Evolutionary conservation across 495 filamentous ascomycete species (phyloP).

Genomic region (Trichoderma asperelloides): DNA sequence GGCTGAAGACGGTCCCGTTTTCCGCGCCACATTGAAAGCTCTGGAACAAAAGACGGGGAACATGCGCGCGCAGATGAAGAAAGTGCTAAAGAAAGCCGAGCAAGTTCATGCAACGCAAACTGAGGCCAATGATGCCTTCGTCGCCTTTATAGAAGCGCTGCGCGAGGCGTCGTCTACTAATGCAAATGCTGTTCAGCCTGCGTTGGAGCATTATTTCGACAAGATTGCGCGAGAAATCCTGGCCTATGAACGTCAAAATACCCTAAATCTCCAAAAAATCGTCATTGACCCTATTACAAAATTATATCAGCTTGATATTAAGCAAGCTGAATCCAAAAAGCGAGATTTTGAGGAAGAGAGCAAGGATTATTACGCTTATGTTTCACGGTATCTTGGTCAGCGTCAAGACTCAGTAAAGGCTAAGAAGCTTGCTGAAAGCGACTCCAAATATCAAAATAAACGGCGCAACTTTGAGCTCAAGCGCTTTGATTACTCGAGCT

Average conservation of each 20-base stretch:
- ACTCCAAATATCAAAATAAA: constrained; percentile 92
- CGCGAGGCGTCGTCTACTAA: constrained; percentile 84
- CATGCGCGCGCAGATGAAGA: constrained; percentile 89
- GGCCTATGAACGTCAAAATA: constrained; percentile 75
- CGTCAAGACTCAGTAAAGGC: constrained; percentile 92
- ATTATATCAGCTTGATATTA: constrained; percentile 92
- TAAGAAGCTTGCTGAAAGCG: constrained; percentile 89
- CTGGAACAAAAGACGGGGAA: constrained; percentile 95
- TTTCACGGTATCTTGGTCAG: constrained; percentile 89
- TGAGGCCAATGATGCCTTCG: constrained; percentile 75
- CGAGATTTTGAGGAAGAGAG: constrained; percentile 98
- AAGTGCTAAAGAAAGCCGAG: constrained; percentile 85
- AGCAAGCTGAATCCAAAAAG: constrained; percentile 94
- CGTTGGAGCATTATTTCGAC: constrained; percentile 95
- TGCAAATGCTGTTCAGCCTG: constrained; percentile 89
- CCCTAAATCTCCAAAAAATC: constrained; percentile 73
- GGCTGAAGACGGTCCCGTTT: constrained; percentile 88
- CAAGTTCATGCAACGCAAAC: constrained; percentile 70
- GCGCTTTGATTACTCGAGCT: constrained; percentile 97
- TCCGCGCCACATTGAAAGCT: constrained; percentile 93
- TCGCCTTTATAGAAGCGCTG: constrained; percentile 76
- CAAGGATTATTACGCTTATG: constrained; percentile 92
- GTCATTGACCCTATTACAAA: constrained; percentile 90
- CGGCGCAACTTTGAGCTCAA: constrained; percentile 91
- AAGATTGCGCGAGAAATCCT: constrained; percentile 91